phyloP scores from a whole-genome alignment of 106 monocot species.

The Xerophyta viscosa region DNA sequence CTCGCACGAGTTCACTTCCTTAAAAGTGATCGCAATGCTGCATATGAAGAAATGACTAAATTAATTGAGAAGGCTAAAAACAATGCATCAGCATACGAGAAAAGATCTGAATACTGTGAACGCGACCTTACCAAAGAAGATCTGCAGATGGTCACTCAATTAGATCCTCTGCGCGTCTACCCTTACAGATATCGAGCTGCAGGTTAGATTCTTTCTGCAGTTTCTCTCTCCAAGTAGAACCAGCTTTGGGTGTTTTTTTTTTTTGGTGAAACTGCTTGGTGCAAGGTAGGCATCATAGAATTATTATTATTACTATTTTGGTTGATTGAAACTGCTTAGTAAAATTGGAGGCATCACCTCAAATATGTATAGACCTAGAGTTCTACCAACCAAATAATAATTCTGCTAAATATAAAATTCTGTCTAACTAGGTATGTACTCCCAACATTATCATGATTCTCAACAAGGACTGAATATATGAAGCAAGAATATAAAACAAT shows the following conservation, averaged over 20 bases:
- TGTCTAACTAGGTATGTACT: too few species aligned
- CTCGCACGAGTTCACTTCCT: slow-evolving; percentile 93
- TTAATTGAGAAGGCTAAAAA: slow-evolving; percentile 81
- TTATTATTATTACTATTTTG: too few species aligned
- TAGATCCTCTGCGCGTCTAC: slow-evolving; percentile 91
- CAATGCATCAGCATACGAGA: slow-evolving; percentile 98
- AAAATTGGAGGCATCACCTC: too few species aligned
- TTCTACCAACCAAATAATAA: too few species aligned
- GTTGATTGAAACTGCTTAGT: too few species aligned
- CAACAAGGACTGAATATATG: too few species aligned
- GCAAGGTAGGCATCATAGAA: background rate
- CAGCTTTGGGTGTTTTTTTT: background rate
- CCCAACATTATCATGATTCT: too few species aligned
- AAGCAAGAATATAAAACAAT: too few species aligned
- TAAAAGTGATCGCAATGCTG: slow-evolving; percentile 61
- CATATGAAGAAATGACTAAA: slow-evolving; percentile 93
- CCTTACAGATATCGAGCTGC: slow-evolving; percentile 98
- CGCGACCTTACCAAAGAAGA: slow-evolving; percentile 74
- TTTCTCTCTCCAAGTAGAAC: background rate
- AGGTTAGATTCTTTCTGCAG: slow-evolving; percentile 34
- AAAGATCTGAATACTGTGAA: slow-evolving; percentile 92
- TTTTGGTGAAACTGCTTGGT: background rate
- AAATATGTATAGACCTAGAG: too few species aligned
- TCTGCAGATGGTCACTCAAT: slow-evolving; percentile 78
- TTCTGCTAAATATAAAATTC: too few species aligned